These are phyloP conservation scores for Prunus mume DNA, from an alignment of 306 rosid species.

Conservation along the genomic window DNA sequence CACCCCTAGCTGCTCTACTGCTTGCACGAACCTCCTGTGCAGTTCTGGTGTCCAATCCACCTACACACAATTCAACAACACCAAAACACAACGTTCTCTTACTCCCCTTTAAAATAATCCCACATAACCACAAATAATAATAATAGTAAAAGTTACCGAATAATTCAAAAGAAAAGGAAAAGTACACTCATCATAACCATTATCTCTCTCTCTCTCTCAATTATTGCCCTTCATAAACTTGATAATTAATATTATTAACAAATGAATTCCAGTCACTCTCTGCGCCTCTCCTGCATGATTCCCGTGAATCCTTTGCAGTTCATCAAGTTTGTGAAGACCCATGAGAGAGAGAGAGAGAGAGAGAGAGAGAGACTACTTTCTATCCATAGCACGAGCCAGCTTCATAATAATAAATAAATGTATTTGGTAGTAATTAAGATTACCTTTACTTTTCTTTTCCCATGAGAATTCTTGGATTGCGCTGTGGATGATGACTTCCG, in stretches of 20 bases:
- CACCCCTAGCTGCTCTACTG: constrained; percentile 92
- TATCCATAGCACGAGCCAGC: constrained; percentile 10
- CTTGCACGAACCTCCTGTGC: constrained; percentile 88
- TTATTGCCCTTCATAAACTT: constrained; percentile 3
- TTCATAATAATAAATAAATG: neutral
- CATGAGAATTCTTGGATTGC: constrained; percentile 59
- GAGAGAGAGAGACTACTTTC: neutral
- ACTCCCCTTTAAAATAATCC: neutral
- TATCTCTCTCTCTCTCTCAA: neutral
- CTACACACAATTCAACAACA: constrained; percentile 43
- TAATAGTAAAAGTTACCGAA: neutral
- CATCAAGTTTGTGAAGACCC: constrained; percentile 7
- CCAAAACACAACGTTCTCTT: no score
- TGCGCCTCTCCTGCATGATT: neutral
- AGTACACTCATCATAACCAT: no score
- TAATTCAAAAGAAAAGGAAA: neutral
- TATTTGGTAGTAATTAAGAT: neutral
- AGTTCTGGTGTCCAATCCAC: constrained; percentile 99
- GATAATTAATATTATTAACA: neutral
- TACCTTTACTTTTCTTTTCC: constrained; percentile 88
- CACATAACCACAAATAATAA: neutral
- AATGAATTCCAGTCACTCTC: neutral
- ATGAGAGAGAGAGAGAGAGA: neutral
- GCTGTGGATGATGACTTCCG: constrained; percentile 43
- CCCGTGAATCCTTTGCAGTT: constrained; percentile 42